These are phyloP conservation scores for Bisporella sp. DNA, from an alignment of 2,329 filamentous ascomycete genomes.

Conservation along the genomic window DNA sequence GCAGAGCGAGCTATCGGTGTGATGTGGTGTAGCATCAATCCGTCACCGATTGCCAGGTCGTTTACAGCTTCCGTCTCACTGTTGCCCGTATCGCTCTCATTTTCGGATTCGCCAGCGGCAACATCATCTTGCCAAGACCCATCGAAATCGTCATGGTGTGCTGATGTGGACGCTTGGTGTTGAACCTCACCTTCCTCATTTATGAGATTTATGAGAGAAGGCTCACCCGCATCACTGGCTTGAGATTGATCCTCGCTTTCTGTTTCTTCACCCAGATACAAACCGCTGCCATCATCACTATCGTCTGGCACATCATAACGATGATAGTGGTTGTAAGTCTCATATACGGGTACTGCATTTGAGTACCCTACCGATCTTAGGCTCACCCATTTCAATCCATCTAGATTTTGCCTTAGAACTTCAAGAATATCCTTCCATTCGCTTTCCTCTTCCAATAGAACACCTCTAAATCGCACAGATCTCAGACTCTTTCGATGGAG, in stretches of 20 bases:
- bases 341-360: neutral
- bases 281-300: neutral
- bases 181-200: too few species aligned
- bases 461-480: conserved; percentile 51
- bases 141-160: neutral
- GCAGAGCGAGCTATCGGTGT: neutral
- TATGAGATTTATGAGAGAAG: neutral
- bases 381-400: conserved; percentile 52
- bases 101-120: neutral
- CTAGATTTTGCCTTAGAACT: conserved; percentile 49
- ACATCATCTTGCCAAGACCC: neutral
- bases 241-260: neutral
- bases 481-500: conserved; percentile 49
- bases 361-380: conserved; percentile 56
- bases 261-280: neutral
- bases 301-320: neutral
- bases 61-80: conserved; percentile 1
- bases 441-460: conserved; percentile 53
- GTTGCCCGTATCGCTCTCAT: neutral
- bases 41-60: neutral
- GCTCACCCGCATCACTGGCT: neutral
- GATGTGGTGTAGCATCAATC: neutral
- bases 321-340: neutral
- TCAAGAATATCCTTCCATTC: conserved; percentile 54
- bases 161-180: neutral